A percentile compares a stretch with the other conserved stretches of the same genome.
These are phyloP conservation scores for Lactarius indigo DNA, from an alignment of 768 basidiomycete genomes.

Conservation along the genomic window DNA sequence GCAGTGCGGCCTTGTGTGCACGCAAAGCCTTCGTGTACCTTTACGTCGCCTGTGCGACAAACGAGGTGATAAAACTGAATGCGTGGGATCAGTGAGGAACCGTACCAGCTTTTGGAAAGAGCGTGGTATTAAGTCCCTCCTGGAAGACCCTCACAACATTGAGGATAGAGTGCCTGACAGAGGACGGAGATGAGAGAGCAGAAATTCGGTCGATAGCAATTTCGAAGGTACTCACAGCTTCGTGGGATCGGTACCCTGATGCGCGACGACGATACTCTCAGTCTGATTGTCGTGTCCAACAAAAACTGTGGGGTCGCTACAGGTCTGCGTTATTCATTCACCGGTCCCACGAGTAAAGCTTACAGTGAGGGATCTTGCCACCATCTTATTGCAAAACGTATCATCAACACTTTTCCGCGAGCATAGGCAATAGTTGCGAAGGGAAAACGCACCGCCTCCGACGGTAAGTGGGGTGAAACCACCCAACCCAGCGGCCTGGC, in stretches of 20 bases:
- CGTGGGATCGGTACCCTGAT: constrained; percentile 39
- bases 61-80: too few relatives aligned
- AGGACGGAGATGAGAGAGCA: not conserved
- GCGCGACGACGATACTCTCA: constrained; percentile 39
- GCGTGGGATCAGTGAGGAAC: not conserved
- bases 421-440: not conserved
- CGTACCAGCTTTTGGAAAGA: constrained; percentile 33
- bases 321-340: not conserved
- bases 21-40: constrained; percentile 42
- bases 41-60: constrained; percentile 31
- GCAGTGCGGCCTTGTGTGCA: constrained; percentile 40
- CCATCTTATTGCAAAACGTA: constrained; percentile 27
- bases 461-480: constrained; percentile 31
- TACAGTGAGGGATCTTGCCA: constrained; percentile 33
- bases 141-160: constrained; percentile 36
- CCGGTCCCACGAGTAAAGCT: not conserved
- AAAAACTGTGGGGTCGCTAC: constrained; percentile 29
- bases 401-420: not conserved
- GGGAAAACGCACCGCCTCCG: constrained; percentile 34
- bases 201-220: not conserved
- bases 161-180: constrained; percentile 34
- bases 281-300: constrained; percentile 37
- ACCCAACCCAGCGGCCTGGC: constrained; percentile 30
- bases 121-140: constrained; percentile 32
- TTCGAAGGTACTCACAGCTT: constrained; percentile 30